Evolutionary conservation across 352 stramenopile genomes (phyloP).

Genomic region (Globisporangium parvum): DNA sequence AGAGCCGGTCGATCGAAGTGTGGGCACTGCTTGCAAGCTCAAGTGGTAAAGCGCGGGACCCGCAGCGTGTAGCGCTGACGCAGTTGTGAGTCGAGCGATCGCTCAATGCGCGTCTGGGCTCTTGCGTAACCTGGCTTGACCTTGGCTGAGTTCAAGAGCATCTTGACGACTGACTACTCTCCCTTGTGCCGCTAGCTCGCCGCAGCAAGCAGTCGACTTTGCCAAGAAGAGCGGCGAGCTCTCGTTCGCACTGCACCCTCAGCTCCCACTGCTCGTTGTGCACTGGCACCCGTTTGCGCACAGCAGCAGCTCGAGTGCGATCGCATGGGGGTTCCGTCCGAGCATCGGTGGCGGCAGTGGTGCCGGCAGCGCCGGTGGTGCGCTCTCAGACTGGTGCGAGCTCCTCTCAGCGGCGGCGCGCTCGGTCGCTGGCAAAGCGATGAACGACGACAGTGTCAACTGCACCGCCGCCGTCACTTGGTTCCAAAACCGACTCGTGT

Average conservation of each 20-base stretch:
- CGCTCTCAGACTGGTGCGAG: slow-evolving; percentile 15
- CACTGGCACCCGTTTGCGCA: slow-evolving; percentile 31
- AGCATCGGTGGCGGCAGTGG: slow-evolving; percentile 21
- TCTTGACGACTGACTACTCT: not conserved
- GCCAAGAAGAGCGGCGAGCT: slow-evolving; percentile 41
- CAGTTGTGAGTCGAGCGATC: slow-evolving; percentile 20
- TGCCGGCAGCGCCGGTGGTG: slow-evolving; percentile 17
- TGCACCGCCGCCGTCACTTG: slow-evolving; percentile 8
- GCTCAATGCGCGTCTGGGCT: not conserved
- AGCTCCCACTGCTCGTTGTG: slow-evolving; percentile 32
- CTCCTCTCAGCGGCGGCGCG: slow-evolving; percentile 3
- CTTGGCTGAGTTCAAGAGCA: no score
- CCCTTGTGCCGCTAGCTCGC: slow-evolving; percentile 17
- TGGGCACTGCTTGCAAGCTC: slow-evolving; percentile 22
- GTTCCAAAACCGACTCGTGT: slow-evolving; percentile 5
- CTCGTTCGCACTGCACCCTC: slow-evolving; percentile 32
- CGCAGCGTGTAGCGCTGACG: slow-evolving; percentile 21
- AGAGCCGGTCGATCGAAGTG: slow-evolving; percentile 52
- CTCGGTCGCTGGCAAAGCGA: not conserved
- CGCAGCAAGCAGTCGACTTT: slow-evolving; percentile 44
- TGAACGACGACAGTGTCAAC: slow-evolving; percentile 6
- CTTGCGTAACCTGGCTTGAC: not conserved
- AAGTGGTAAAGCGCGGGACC: slow-evolving; percentile 15
- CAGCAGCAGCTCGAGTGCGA: slow-evolving; percentile 9
- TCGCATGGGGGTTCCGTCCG: slow-evolving; percentile 13